phyloP scores from a whole-genome alignment of 2,329 filamentous ascomycete genomes.

The Blastomyces parvus region DNA sequence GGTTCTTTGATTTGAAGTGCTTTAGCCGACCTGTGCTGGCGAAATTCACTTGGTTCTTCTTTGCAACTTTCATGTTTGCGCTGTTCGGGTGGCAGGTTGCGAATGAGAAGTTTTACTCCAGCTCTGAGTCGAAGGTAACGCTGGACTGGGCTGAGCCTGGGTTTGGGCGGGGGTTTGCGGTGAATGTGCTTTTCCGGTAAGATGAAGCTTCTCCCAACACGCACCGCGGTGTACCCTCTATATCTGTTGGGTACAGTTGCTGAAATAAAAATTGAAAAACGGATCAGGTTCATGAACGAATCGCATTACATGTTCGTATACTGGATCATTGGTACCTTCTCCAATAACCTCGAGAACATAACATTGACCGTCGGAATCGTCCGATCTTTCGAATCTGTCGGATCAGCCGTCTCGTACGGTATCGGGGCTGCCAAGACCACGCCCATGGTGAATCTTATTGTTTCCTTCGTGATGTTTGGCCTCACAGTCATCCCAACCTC shows the following conservation, averaged over 20 bases:
- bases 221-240: not conserved
- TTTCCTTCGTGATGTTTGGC: slow-evolving; percentile 42
- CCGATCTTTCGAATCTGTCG: slow-evolving; percentile 42
- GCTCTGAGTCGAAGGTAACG: slow-evolving; percentile 29
- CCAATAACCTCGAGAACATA: slow-evolving; percentile 44
- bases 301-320: slow-evolving; percentile 45
- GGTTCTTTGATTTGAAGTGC: slow-evolving; percentile 39
- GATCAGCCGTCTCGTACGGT: slow-evolving; percentile 40
- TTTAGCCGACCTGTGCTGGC: slow-evolving; percentile 37
- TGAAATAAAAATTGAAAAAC: not conserved
- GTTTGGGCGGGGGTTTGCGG: slow-evolving; percentile 41
- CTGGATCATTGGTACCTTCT: slow-evolving; percentile 43
- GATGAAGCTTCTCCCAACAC: not conserved
- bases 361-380: slow-evolving; percentile 42
- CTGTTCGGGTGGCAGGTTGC: slow-evolving; percentile 41
- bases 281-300: slow-evolving; percentile 39
- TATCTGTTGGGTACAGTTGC: too few relatives aligned
- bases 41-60: slow-evolving; percentile 35
- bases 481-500: slow-evolving; percentile 19
- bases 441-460: slow-evolving; percentile 42
- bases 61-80: slow-evolving; percentile 34
- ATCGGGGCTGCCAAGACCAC: slow-evolving; percentile 39
- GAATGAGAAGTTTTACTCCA: slow-evolving; percentile 39
- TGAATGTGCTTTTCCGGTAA: slow-evolving; percentile 40
- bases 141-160: slow-evolving; percentile 40